These are phyloP conservation scores for Cyanidium caldarium DNA, from an alignment of 23 red algal species.

Conservation along the genomic window DNA sequence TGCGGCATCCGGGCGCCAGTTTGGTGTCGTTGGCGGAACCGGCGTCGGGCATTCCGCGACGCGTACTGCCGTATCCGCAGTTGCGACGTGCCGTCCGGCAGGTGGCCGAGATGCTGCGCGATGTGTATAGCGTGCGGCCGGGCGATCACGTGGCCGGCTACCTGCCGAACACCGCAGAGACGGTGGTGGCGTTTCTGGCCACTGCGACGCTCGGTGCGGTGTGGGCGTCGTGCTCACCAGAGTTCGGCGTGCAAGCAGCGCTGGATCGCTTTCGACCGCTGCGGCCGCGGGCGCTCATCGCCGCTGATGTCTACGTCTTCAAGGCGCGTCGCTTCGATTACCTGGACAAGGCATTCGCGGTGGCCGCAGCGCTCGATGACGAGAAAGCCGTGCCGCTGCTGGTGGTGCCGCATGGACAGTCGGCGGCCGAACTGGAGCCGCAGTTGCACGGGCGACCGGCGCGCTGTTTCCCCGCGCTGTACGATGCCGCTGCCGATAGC, in stretches of 20 bases:
- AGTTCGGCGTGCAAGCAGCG: constrained; percentile 35
- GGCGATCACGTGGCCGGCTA: constrained; percentile 28
- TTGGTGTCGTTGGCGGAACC: constrained; percentile 2
- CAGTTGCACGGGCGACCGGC: not conserved
- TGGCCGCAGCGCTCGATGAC: not conserved
- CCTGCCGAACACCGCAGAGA: constrained; percentile 32
- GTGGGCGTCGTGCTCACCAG: constrained; percentile 41
- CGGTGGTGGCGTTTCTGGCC: constrained; percentile 38
- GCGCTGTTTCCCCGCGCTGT: not conserved
- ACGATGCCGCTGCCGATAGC: not conserved
- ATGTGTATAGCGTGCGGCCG: not conserved
- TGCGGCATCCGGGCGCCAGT: constrained; percentile 5
- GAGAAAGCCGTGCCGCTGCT: not conserved
- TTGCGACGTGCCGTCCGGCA: not conserved
- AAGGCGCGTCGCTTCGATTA: constrained; percentile 8
- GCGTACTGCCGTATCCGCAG: not conserved
- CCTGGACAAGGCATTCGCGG: not conserved
- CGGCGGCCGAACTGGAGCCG: not conserved
- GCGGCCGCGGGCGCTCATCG: constrained; percentile 25
- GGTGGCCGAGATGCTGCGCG: not conserved
- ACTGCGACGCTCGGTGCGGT: constrained; percentile 24
- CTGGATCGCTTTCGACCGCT: constrained; percentile 43
- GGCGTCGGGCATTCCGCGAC: not conserved
- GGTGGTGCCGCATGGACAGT: not conserved
- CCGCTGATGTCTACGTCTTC: constrained; percentile 7